Conservation (phyloP, 768 basidiomycete species). For the Collybia mongolica region DNA sequence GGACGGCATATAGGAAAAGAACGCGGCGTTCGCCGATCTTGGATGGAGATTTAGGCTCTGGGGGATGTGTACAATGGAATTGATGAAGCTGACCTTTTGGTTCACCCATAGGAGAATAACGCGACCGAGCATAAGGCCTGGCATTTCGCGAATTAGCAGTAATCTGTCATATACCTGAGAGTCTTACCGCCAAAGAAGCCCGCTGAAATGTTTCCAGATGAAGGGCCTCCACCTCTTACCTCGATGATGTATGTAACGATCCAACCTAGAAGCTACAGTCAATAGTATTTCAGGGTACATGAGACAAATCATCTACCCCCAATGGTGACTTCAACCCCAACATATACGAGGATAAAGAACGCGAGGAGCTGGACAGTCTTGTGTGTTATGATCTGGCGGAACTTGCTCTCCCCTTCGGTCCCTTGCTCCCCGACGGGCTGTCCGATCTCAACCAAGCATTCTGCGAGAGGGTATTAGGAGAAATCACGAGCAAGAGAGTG, state of each 20-base stretch:
- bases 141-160: background rate
- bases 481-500: background rate
- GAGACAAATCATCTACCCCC: slow-evolving; percentile 31
- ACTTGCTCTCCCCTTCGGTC: slow-evolving; percentile 30
- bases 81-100: slow-evolving; percentile 32
- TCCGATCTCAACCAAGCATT: slow-evolving; percentile 49
- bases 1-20: slow-evolving; percentile 47
- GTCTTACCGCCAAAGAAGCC: slow-evolving; percentile 23
- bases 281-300: background rate
- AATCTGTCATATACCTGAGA: too few species aligned
- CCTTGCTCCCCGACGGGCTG: slow-evolving; percentile 33
- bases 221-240: slow-evolving; percentile 33
- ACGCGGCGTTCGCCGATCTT: slow-evolving; percentile 56
- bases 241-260: slow-evolving; percentile 58
- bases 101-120: slow-evolving; percentile 57
- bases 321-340: slow-evolving; percentile 66
- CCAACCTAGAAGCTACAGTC: slow-evolving; percentile 46
- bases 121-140: slow-evolving; percentile 60
- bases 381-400: slow-evolving; percentile 50
- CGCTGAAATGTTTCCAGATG: slow-evolving; percentile 26
- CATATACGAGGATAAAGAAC: slow-evolving; percentile 63
- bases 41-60: background rate
- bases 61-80: background rate
- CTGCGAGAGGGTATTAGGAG: slow-evolving; percentile 22
- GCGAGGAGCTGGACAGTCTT: slow-evolving; percentile 62